Evolutionary conservation across 73 alveolate genomes (phyloP).

Genomic region (Paramecium primaurelia): DNA sequence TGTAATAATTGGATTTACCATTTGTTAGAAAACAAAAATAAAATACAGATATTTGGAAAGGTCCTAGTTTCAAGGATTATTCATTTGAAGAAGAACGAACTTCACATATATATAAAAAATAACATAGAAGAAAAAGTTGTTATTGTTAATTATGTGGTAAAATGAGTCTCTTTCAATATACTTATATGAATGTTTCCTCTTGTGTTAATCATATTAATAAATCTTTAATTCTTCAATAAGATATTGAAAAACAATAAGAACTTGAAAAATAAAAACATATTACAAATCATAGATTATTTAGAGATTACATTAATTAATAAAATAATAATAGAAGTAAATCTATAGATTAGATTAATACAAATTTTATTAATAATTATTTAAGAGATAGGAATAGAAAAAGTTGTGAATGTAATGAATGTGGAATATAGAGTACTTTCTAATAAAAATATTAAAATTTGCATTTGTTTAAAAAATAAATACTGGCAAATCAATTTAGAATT

Average conservation of each 20-base stretch:
- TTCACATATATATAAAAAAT: not conserved
- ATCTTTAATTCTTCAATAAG: not conserved
- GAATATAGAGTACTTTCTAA: not conserved
- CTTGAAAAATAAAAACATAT: not conserved
- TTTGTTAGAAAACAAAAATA: not conserved
- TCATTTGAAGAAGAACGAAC: constrained; percentile 12
- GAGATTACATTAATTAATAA: not conserved
- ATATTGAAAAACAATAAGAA: not conserved
- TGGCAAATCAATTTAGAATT: not conserved
- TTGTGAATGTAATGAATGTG: constrained; percentile 5
- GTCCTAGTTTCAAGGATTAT: not conserved
- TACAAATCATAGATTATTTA: not conserved
- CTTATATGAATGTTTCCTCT: constrained; percentile 8
- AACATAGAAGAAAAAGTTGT: constrained; percentile 5
- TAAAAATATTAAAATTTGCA: not conserved
- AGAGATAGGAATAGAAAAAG: not conserved
- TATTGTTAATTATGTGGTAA: not conserved
- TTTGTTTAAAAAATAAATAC: not conserved
- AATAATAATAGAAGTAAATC: not conserved
- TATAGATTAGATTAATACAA: not conserved
- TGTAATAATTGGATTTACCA: not conserved
- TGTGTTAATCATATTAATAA: not conserved
- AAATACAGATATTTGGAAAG: not conserved
- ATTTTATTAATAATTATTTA: not conserved
- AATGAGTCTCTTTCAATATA: not conserved